These are phyloP conservation scores for Capillidium rhysosporum DNA, from an alignment of 371 early-diverging fungal genomes.

Conservation along the genomic window DNA sequence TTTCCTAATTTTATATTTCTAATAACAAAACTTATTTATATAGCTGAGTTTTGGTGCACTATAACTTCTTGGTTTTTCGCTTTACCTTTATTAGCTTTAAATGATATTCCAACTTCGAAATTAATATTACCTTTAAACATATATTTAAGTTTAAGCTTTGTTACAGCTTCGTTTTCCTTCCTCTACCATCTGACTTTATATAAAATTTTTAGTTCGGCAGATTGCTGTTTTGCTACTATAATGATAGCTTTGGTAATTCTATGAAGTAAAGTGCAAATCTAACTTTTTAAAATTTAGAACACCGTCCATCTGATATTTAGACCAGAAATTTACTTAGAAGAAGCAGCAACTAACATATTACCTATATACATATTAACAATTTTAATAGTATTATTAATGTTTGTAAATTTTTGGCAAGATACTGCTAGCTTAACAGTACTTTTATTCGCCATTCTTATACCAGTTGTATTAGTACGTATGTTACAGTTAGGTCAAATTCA, in stretches of 20 bases:
- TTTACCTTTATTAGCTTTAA: constrained; percentile 15
- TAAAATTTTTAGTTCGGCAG: constrained; percentile 20
- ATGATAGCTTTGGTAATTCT: constrained; percentile 10
- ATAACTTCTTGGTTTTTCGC: constrained; percentile 21
- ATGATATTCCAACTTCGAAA: too few species aligned
- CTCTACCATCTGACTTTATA: constrained; percentile 19
- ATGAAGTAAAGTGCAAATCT: too few species aligned
- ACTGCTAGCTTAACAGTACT: constrained; percentile 4
- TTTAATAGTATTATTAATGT: background rate
- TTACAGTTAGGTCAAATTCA: background rate
- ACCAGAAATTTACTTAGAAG: background rate
- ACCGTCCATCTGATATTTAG: background rate
- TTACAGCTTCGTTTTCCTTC: constrained; percentile 15
- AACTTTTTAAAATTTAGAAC: background rate
- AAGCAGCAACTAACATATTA: background rate
- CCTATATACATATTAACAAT: background rate
- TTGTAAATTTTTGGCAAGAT: constrained; percentile 4
- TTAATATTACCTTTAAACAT: constrained; percentile 6
- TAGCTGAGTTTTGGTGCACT: constrained; percentile 23
- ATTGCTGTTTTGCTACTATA: constrained; percentile 18
- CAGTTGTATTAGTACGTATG: background rate
- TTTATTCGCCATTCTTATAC: background rate
- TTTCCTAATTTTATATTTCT: too few species aligned
- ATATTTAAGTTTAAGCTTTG: constrained; percentile 12
- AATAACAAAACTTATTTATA: background rate